Evolutionary conservation across 176 grass and related monocot species (phyloP), one percentile per base, ranked within the genome.

Genomic region (Elymus sibiricus): DNA sequence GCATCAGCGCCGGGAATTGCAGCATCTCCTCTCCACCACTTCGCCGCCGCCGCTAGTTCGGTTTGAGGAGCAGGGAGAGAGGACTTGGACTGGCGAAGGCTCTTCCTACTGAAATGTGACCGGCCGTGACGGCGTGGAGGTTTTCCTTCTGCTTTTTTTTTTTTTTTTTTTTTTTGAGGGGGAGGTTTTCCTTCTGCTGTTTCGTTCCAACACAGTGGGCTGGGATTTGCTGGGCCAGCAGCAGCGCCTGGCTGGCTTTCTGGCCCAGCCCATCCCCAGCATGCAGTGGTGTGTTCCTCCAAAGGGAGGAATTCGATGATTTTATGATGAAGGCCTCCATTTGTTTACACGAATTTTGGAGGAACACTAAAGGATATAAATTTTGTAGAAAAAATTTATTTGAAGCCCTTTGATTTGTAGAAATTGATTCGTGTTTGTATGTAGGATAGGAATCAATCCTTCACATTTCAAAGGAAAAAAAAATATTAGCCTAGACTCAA

Each of bases 1-100:
- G 92, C 97, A 94, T 96, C 83, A 96, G 74, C 84, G 94, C 90
- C 71, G 94, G 97, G 59, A 95, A 99, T 83, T 94, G 97, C 47
- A 98, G 90, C 97, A 98, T 98, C 78, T 79, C 82, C 59, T 22
- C 51, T 53, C 26, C 76, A 21, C 69, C 35, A 28, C 26, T 21
- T 21, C 85, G 34, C 64, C n/a, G 79, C 61, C 75, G 83, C 70
- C 58, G 66, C 74, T 4, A 32, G 2, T 73, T 65, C 19, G 38
- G 19, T 86, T 82, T 15, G 14, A 70, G 17, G 29, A 9, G 40
- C 7, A 5, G 53, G 55, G n/a, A 39, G 19, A 31, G 24, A 19
- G 29, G 22, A 13, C 53, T 59, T 59, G 26, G 72, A 49, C 74
- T 53, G 17, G 27, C 46, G 64, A 82, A n/a, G 17, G 46, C 65